phyloP scores from a whole-genome alignment of 2,329 filamentous ascomycete species.

The Exophiala lecanii-corni region DNA sequence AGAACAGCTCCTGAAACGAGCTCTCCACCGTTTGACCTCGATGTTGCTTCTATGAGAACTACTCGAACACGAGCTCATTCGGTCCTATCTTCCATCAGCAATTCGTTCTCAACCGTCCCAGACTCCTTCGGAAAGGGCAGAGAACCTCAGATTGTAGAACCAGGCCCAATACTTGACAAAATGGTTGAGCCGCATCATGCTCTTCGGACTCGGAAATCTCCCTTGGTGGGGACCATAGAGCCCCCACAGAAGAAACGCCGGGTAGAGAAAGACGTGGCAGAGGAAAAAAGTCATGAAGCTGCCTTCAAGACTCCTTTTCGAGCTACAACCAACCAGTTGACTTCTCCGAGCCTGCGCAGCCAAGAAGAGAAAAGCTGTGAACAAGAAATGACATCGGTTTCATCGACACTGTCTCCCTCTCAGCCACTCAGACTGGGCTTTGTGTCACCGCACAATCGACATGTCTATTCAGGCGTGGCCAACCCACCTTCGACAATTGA shows the following conservation, averaged over 20 bases:
- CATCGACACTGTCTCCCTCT: slow-evolving; percentile 13
- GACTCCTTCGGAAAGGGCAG: not conserved
- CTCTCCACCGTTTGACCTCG: not conserved
- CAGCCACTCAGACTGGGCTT: too few relatives aligned
- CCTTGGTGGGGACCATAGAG: too few relatives aligned
- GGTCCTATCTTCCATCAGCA: slow-evolving; percentile 8
- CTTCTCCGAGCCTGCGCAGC: not conserved
- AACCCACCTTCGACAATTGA: too few relatives aligned
- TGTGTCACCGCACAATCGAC: too few relatives aligned
- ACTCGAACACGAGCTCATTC: slow-evolving; percentile 8
- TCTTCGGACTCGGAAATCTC: too few relatives aligned
- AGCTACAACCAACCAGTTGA: too few relatives aligned
- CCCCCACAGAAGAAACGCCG: not conserved
- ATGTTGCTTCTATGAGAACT: not conserved
- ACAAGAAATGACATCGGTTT: not conserved
- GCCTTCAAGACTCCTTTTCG: too few relatives aligned
- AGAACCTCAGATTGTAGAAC: too few relatives aligned
- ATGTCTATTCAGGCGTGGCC: too few relatives aligned
- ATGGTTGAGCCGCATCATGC: too few relatives aligned
- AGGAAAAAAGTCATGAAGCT: too few relatives aligned
- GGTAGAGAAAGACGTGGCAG: not conserved
- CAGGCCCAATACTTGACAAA: too few relatives aligned
- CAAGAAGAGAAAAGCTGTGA: not conserved
- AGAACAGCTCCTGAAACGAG: slow-evolving; percentile 13
- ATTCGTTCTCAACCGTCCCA: slow-evolving; percentile 1